Evolutionary conservation across 805 yeast species (phyloP).

Genomic region (Starmerella khaoyaiensis): DNA sequence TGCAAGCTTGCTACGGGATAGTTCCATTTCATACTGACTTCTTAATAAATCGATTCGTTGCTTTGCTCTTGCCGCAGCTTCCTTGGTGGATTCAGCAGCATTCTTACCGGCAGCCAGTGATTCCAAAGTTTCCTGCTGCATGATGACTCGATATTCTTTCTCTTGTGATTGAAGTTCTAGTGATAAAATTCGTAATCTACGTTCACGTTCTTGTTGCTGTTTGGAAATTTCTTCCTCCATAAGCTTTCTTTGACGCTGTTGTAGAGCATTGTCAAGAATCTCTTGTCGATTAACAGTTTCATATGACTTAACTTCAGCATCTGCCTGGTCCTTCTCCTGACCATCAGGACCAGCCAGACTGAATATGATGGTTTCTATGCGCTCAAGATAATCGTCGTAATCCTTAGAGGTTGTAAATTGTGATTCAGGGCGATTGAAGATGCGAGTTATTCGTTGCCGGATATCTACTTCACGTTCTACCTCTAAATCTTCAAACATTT

Average conservation of each 20-base stretch:
- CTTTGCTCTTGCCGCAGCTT: slow-evolving; percentile 40
- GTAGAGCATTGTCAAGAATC: slow-evolving; percentile 62
- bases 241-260: slow-evolving; percentile 58
- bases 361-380: slow-evolving; percentile 67
- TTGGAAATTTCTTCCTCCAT: slow-evolving; percentile 50
- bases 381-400: slow-evolving; percentile 70
- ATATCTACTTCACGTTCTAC: slow-evolving; percentile 91
- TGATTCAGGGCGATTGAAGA: slow-evolving; percentile 67
- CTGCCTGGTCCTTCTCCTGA: slow-evolving; percentile 48
- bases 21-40: slow-evolving; percentile 39
- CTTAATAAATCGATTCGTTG: slow-evolving; percentile 56
- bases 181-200: slow-evolving; percentile 39
- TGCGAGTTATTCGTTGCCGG: slow-evolving; percentile 58
- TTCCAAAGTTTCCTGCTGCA: slow-evolving; percentile 45
- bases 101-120: slow-evolving; percentile 36
- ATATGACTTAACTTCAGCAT: slow-evolving; percentile 37
- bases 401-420: slow-evolving; percentile 51
- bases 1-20: slow-evolving; percentile 23
- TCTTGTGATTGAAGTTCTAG: slow-evolving; percentile 51
- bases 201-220: slow-evolving; percentile 53
- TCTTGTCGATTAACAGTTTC: slow-evolving; percentile 62
- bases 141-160: slow-evolving; percentile 30
- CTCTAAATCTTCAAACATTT: slow-evolving; percentile 76
- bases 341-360: slow-evolving; percentile 56
- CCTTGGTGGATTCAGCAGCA: slow-evolving; percentile 39